Base-by-base conservation (phyloP, 441 rosid species). In the Eutrema salsugineum region DNA sequence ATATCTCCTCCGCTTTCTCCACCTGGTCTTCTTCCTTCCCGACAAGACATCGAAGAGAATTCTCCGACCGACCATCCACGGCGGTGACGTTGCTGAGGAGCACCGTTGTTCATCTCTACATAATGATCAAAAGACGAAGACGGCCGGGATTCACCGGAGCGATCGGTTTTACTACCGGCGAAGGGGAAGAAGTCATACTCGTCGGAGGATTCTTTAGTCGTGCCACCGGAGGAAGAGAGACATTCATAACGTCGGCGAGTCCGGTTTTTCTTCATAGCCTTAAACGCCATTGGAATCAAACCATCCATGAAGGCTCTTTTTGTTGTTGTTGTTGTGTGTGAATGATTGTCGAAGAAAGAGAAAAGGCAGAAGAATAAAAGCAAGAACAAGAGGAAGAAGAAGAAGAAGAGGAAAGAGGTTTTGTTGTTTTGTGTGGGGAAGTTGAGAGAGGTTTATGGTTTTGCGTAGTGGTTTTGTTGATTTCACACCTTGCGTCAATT, bases 271-370 rank as follows among this genome's bases (percentile, higher is more conserved):
- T 65, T 87, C 55, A 93, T 79, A 28, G 91, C 91, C 66, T 74
- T 89, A 76, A 64, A 85, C 19, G 86, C 79, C 85, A 89, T 32
- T 4, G 97, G 95, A 53, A 93, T 76, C 22, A 93, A 73, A 19
- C 98, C 98, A 55, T 92, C 97, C 97, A 92, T n/a, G 60, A 36
- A n/a, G n/a, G n/a, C 8, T 55, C 10, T 4, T 47, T 2, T 69
- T 11, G n/a, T 70, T 24, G 27, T 2, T 38, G 35, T 22, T 42
- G 36, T 55, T 39, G 27, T 40, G 28, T 61, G 20, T 71, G 14
- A 38, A 5, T 46, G 35, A 20, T 53, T 14, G 19, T 51, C 39
- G 70, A 24, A 55, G 11, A 49, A 69, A 43, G 55, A 35, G 9
- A 39, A 15, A 39, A 0, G 14, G 63, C 32, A 35, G 16, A 48